Evolutionary conservation across 495 filamentous ascomycete genomes (phyloP).

Genomic region (Aspergillus bridgeri): DNA sequence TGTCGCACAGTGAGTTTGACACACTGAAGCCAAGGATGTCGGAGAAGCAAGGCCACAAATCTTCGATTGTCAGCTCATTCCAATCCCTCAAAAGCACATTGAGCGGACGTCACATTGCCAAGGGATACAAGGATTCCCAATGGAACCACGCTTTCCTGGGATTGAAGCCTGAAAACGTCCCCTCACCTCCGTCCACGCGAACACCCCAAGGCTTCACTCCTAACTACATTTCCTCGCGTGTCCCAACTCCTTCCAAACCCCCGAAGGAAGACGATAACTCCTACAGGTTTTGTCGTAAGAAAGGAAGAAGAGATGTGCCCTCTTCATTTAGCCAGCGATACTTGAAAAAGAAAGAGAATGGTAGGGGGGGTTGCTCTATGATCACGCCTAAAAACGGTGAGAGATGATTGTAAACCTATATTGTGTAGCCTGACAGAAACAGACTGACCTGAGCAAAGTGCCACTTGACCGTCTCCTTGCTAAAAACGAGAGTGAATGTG

Average conservation of each 20-base stretch:
- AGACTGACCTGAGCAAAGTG: background rate
- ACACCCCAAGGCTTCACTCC: background rate
- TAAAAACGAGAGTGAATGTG: too few species aligned
- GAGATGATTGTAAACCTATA: background rate
- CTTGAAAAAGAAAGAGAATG: background rate
- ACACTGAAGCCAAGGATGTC: conserved; percentile 2
- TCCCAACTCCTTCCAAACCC: conserved; percentile 16
- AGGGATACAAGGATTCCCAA: background rate
- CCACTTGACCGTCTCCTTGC: too few species aligned
- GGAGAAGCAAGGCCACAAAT: conserved; percentile 4
- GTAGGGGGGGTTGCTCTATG: background rate
- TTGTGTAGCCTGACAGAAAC: background rate
- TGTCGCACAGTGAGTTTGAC: too few species aligned
- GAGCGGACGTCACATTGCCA: background rate
- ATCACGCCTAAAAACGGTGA: background rate
- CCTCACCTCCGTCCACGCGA: background rate
- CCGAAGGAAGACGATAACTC: conserved; percentile 12
- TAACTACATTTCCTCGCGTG: conserved; percentile 9
- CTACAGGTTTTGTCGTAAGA: conserved; percentile 14
- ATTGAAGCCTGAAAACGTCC: background rate
- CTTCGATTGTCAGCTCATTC: conserved; percentile 5
- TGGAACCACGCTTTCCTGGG: background rate
- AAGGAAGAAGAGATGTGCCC: conserved; percentile 16
- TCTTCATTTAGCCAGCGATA: conserved; percentile 11
- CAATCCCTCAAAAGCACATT: conserved; percentile 6